Conservation (phyloP, 352 stramenopile species). For the Phytophthora hibernalis region DNA sequence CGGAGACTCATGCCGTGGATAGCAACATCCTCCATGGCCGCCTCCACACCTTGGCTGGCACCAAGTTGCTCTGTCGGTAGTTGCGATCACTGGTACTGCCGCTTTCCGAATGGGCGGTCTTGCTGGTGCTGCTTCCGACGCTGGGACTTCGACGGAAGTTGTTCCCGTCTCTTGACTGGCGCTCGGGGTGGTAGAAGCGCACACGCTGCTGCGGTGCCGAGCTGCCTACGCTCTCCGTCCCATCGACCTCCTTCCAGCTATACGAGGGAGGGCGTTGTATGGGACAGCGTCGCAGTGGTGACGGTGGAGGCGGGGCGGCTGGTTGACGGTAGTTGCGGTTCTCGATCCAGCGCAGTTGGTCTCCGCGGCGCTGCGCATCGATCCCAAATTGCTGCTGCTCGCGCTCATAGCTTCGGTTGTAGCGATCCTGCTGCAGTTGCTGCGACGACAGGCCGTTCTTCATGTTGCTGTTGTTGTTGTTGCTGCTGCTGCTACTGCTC, state of each 20-base stretch:
- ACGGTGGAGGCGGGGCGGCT: constrained; percentile 18
- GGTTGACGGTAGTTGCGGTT: constrained; percentile 34
- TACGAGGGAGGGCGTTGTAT: constrained; percentile 15
- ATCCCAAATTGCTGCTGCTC: constrained; percentile 29
- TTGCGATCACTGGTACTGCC: constrained; percentile 36
- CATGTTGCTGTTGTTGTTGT: not conserved
- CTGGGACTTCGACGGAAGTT: constrained; percentile 31
- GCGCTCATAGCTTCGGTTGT: constrained; percentile 26
- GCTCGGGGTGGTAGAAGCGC: constrained; percentile 13
- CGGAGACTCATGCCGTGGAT: constrained; percentile 77
- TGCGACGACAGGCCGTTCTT: constrained; percentile 13
- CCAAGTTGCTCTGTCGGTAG: constrained; percentile 64
- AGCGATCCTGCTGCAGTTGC: constrained; percentile 17
- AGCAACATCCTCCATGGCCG: constrained; percentile 71
- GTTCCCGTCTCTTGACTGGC: constrained; percentile 19
- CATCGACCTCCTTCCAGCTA: constrained; percentile 22
- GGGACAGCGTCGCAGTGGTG: constrained; percentile 17
- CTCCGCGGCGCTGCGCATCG: constrained; percentile 20
- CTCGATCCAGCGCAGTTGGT: constrained; percentile 22
- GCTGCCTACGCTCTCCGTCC: not conserved
- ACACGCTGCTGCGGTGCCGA: constrained; percentile 12
- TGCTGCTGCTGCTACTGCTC: constrained; percentile 17
- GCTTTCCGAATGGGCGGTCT: constrained; percentile 25
- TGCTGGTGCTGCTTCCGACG: constrained; percentile 20
- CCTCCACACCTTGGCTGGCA: constrained; percentile 68